Conservation (phyloP, 176 grass and related monocot genomes). For the Rhynchospora breviuscula region DNA sequence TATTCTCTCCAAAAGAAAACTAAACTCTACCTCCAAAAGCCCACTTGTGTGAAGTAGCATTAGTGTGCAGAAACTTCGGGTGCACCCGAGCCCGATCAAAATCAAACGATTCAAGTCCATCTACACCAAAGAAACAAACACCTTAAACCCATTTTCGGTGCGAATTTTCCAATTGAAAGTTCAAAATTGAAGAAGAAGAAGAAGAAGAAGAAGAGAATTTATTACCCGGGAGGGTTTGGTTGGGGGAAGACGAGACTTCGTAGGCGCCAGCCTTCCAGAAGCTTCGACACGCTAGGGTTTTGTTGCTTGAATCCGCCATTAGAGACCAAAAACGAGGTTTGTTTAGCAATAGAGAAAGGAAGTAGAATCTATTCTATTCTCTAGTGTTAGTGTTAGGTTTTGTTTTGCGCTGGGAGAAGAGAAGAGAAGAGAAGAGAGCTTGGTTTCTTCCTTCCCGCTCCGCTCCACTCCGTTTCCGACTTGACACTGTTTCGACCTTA, state of each 20-base stretch:
- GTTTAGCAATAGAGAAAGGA: not conserved
- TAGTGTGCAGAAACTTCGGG: constrained; percentile 94
- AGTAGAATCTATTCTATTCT: no score
- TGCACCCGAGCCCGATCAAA: constrained; percentile 83
- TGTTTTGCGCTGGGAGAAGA: no score
- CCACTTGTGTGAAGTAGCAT: constrained; percentile 92
- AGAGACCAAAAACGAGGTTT: not conserved
- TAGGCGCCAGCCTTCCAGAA: constrained; percentile 78
- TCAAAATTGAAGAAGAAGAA: constrained; percentile 1
- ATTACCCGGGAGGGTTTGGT: constrained; percentile 31
- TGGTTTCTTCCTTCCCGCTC: no score
- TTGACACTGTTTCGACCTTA: no score
- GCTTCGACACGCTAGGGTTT: constrained; percentile 53
- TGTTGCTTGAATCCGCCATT: not conserved
- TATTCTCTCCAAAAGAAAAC: not conserved
- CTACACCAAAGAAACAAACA: constrained; percentile 20
- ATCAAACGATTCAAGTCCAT: constrained; percentile 43
- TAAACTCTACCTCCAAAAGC: constrained; percentile 69
- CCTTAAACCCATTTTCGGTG: not conserved
- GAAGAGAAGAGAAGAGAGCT: no score
- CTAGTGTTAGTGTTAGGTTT: no score
- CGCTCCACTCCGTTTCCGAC: no score
- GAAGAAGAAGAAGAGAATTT: constrained; percentile 7
- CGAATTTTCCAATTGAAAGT: not conserved
- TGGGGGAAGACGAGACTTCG: constrained; percentile 27